Conservation (phyloP, 139 green algal species). For the Dunaliella sp. region DNA sequence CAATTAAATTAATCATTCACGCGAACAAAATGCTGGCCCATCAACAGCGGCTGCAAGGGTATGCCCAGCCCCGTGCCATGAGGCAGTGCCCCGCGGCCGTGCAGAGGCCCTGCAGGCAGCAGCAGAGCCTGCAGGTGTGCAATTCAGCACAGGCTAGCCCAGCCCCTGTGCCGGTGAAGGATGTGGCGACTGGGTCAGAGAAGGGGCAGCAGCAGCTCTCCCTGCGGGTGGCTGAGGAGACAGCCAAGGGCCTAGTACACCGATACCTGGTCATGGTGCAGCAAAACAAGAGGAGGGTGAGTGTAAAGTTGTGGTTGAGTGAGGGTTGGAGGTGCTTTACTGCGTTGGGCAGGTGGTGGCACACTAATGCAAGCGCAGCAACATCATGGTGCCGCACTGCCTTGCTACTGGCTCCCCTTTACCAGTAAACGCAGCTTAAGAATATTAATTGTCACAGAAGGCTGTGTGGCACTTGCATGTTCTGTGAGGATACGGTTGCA, state of each 20-base stretch:
- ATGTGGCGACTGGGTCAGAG: conserved; percentile 57
- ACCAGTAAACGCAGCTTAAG: too few species aligned
- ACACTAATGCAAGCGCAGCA: too few species aligned
- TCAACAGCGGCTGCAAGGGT: neutral
- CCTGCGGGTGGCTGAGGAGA: conserved; percentile 71
- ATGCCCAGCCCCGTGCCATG: neutral
- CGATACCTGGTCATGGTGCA: conserved; percentile 82
- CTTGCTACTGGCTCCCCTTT: too few species aligned
- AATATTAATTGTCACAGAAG: too few species aligned
- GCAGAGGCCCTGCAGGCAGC: neutral
- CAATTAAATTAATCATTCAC: neutral
- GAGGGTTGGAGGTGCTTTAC: too few species aligned
- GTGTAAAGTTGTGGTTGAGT: too few species aligned
- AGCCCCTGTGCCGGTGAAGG: conserved; percentile 59
- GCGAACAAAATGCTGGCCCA: neutral
- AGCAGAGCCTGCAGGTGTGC: conserved; percentile 1
- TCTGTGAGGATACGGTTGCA: too few species aligned
- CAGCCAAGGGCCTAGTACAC: conserved; percentile 88
- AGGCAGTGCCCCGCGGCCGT: neutral
- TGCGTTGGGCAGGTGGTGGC: too few species aligned
- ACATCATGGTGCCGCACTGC: too few species aligned
- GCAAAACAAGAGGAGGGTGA: conserved; percentile 77
- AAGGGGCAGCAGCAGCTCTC: conserved; percentile 62
- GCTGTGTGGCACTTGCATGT: too few species aligned
- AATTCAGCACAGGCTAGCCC: conserved; percentile 38